Conservation (phyloP, 257 asterid genomes). For the Forsythia suspensa region DNA sequence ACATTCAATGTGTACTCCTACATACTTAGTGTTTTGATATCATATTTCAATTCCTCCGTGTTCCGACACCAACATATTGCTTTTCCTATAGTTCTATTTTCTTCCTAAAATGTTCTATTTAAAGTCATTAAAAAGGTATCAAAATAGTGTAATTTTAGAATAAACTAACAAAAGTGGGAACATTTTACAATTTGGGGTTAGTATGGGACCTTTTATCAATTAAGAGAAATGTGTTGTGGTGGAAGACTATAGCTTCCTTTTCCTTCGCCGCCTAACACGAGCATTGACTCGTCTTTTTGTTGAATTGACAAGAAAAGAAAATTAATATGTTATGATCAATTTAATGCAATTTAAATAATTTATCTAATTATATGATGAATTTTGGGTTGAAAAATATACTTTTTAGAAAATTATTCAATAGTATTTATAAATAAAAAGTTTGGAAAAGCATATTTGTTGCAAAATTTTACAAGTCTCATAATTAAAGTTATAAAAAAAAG, state of each 20-base stretch:
- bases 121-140: not conserved
- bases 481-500: no score
- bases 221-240: conserved; percentile 4
- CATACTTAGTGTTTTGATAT: no score
- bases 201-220: conserved; percentile 8
- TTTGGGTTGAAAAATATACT: not conserved
- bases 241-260: conserved; percentile 23
- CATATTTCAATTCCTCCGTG: no score
- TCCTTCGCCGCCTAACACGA: conserved; percentile 43
- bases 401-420: not conserved
- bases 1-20: no score
- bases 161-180: not conserved
- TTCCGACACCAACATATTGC: no score
- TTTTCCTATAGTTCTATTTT: no score
- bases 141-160: not conserved
- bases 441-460: not conserved
- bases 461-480: no score
- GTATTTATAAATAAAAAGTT: no score
- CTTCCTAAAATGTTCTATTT: not conserved
- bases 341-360: not conserved
- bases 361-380: not conserved
- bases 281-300: conserved; percentile 32
- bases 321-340: not conserved
- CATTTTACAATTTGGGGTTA: not conserved
- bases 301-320: not conserved